Base-by-base conservation (phyloP, 1,284 basidiomycete genomes). In the Malassezia vespertilionis region DNA sequence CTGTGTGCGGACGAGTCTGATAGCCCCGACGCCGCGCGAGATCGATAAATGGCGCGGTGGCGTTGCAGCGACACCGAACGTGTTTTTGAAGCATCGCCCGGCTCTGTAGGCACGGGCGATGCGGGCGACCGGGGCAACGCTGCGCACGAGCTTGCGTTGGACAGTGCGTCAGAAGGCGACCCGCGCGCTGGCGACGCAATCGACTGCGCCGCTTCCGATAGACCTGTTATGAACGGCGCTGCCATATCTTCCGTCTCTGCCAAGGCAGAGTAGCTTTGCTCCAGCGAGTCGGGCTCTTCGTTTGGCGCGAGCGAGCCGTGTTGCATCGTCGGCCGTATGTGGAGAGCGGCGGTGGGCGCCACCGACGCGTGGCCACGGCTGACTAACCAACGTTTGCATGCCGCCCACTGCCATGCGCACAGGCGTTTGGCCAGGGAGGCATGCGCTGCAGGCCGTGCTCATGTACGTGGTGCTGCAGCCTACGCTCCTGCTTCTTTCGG, bases 401-500 rank as follows among this genome's bases (percentile, higher is more conserved):
- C 11, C 7, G 32, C 33, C 17, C 15, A 43, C 20, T 32, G 33
- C 2, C 20, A 10, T 5, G 10, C 17, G 26, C 21, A 10, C 34
- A 5, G 12, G 26, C 7, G 28, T 27, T 8, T 44, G 42, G 41
- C 48, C 48, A 5, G 12, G 31, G 4, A 20, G 27, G 33, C 48
- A 51, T 20, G 26, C 15, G 14, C 17, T 37, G 22, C 41, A 44
- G 18, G 23, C 35, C n/a, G 24, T 27, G 26, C 20, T 44, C 7
- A 15, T 32, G 24, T 8, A 33, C 33, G n/a, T 36, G 12, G 26
- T 51, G 12, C 30, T 51, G 9, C 48, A 51, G 36, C 48, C 48
- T 23, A 14, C 23, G 9, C 26, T 51, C 11, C 22, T 51, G 10
- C 5, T 36, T 2, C 15, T 51, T 6, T 23, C 42, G 5, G 15